Evolutionary conservation across 2,329 filamentous ascomycete species (phyloP), one percentile per base, ranked within the genome.

Genomic region (Bipolaris sorokiniana): DNA sequence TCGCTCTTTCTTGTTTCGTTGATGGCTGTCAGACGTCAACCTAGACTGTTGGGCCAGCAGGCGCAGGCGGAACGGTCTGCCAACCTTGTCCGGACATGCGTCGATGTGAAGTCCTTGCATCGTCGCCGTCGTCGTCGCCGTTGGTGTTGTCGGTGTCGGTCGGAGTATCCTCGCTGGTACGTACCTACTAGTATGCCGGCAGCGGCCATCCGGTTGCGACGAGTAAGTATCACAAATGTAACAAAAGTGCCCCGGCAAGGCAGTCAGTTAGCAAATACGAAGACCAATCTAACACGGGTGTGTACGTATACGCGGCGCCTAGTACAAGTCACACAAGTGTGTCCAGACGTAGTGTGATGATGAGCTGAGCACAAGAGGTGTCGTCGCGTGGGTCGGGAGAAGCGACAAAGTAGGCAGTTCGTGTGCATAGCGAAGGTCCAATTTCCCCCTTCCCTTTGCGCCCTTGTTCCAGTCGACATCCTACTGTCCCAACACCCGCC

Each of bases 1-100:
- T 48, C 34, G 46, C 34, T 37, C 46, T 26, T 38, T 48, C 33
- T 48, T 38, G 46, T 48, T 48, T 48, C 46, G 46, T n/a, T 11
- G 33, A 38, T 10, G 42, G n/a, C 16, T n/a, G n/a, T 7, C 7
- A 28, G 13, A 10, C 23, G 23, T 16, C 20, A 26, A 26, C 22
- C 20, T 16, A 13, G 15, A 16, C 9, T 26, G 26, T 28, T 28
- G 26, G 26, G 26, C 26, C 26, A 28, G 26, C 26, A 9, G 26
- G 26, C 10, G 26, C 26, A 28, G 26, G 26, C 26, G 26, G 26
- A 9, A 26, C 15, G 15, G 13, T 31, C 11, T 26, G 23, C n/a
- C n/a, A 26, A 22, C 20, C 13, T 11, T n/a, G 40, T n/a, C 20
- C 13, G 38, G 5, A 40, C 18, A 16, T 15, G 5, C 7, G 10